Evolutionary conservation across 805 yeast genomes (phyloP), one percentile per base, ranked within the genome.

Genomic region (Lachancea mirantina): DNA sequence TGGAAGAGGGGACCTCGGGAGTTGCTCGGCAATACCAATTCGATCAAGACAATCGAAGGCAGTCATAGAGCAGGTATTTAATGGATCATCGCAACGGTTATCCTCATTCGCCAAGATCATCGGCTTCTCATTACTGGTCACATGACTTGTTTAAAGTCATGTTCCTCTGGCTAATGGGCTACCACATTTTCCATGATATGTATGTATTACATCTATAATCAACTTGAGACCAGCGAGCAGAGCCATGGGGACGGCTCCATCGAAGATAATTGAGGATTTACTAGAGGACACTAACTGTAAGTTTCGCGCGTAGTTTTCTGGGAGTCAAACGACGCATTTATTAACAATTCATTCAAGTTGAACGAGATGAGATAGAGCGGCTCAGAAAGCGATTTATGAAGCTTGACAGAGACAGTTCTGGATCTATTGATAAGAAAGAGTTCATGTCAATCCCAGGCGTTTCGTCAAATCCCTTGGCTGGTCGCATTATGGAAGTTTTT

Each of bases 371-470:
- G 54, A 82, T 92, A 32, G 94, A 88, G 55, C 70, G 98, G 41
- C 65, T 92, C 38, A 76, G 95, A 37, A 85, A 87, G 52, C 69
- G 98, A 44, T 92, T 92, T 57, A 84, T 88, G 94, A 92, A 94
- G 51, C 65, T 92, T 33, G 99, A 92, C 58, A 78, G 82, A 41
- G 97, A 92, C 58, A 81, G 85, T 35, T 78, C 87, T 3, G 98
- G 98, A 1, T 78, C 94, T 5, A 82, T 92, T 28, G 96, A 92
- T 39, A 82, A 80, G 46, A 77, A 76, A 24, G 99, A 92, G 59
- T 89, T 94, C 51, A 66, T 89, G 46, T 74, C 85, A 1, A 89
- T 92, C 23, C 98, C 98, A 0, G 96, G 96, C 0, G 85, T 92
- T 17, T 74, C 84, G 4, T 70, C 80, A 17, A 92, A 92, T 49